These are phyloP conservation scores for Epichloe gansuensis DNA, from an alignment of 2,329 filamentous ascomycete genomes.

Conservation along the genomic window DNA sequence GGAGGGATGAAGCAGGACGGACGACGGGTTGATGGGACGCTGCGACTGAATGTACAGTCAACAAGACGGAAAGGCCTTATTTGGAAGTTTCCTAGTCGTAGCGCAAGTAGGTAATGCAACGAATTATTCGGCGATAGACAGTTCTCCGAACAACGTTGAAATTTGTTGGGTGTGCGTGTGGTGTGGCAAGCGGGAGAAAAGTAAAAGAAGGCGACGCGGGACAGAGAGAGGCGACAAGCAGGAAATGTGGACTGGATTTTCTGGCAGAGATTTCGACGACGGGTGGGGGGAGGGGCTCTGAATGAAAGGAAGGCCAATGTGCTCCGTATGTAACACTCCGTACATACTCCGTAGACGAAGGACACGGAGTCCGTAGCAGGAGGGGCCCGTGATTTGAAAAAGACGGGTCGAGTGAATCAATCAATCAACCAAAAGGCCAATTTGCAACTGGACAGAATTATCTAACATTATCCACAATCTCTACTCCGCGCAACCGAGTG, in stretches of 20 bases:
- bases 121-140: background rate
- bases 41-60: conserved; percentile 11
- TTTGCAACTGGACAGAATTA: too few species aligned
- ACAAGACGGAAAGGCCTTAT: conserved; percentile 1
- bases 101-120: background rate
- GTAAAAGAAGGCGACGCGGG: conserved; percentile 5
- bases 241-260: conserved; percentile 9
- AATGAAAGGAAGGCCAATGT: background rate
- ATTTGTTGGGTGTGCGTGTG: conserved; percentile 4
- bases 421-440: too few species aligned
- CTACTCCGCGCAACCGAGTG: too few species aligned
- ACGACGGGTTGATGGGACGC: conserved; percentile 3
- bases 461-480: too few species aligned
- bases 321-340: background rate
- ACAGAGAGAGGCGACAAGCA: conserved; percentile 8
- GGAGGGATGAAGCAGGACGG: background rate
- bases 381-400: background rate
- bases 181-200: background rate
- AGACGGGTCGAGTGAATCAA: background rate
- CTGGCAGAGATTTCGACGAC: conserved; percentile 8
- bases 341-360: too few species aligned
- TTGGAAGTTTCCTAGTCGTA: background rate
- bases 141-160: conserved; percentile 3
- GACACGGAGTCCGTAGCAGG: background rate
- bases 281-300: background rate